Conservation (phyloP, 176 grass and related monocot species). For the Typha latifolia region DNA sequence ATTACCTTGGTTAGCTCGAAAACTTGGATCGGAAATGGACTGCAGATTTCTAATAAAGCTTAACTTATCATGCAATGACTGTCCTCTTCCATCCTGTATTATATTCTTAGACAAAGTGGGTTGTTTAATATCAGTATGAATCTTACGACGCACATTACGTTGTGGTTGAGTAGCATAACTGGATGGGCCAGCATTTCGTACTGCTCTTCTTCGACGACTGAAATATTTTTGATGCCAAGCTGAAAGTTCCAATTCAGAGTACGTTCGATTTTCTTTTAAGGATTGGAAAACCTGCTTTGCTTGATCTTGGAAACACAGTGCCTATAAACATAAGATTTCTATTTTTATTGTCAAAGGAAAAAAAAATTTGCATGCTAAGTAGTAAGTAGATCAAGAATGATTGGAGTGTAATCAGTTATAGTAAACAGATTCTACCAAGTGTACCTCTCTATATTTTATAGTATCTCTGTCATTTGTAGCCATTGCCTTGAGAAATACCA, state of each 20-base stretch:
- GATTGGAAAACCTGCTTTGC: slow-evolving; percentile 55
- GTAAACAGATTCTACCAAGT: neutral
- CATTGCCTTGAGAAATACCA: slow-evolving; percentile 62
- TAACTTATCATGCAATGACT: neutral
- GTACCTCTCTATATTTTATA: slow-evolving; percentile 44
- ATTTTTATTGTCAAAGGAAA: too few relatives aligned
- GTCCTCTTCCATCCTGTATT: neutral
- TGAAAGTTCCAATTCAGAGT: slow-evolving; percentile 32
- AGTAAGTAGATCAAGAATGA: too few relatives aligned
- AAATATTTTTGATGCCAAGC: slow-evolving; percentile 33
- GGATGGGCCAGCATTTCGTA: neutral
- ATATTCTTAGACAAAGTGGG: neutral
- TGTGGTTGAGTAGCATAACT: neutral
- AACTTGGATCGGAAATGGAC: neutral
- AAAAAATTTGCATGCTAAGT: too few relatives aligned
- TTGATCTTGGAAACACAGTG: slow-evolving; percentile 30
- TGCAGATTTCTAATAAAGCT: neutral
- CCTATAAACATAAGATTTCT: slow-evolving; percentile 24
- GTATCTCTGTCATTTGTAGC: slow-evolving; percentile 42
- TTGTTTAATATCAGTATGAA: neutral
- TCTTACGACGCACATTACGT: neutral
- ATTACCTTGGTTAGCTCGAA: neutral
- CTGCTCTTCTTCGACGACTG: slow-evolving; percentile 5
- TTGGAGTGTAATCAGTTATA: neutral
- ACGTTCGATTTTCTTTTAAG: slow-evolving; percentile 39